phyloP scores from a whole-genome alignment of 305 asterid species.

The Plantago coronopus region DNA sequence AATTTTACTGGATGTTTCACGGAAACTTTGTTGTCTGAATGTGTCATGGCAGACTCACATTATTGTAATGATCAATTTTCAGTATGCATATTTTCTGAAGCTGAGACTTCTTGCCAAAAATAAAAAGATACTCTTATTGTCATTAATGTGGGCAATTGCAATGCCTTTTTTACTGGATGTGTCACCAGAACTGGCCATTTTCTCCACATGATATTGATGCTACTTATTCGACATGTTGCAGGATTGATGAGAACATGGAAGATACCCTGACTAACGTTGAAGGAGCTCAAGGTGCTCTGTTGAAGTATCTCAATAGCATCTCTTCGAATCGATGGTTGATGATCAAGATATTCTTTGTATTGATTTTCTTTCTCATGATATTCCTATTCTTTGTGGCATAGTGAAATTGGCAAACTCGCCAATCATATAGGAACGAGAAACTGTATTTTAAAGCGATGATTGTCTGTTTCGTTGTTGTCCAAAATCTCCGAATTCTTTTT shows the following conservation, averaged over 20 bases:
- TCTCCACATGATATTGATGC: not conserved
- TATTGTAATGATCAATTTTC: too few relatives aligned
- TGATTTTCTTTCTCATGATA: slow-evolving; percentile 88
- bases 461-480: slow-evolving; percentile 12
- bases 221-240: slow-evolving; percentile 23
- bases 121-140: too few relatives aligned
- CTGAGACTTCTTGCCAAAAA: too few relatives aligned
- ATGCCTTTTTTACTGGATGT: not conserved
- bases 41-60: too few relatives aligned
- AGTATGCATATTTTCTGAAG: too few relatives aligned
- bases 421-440: slow-evolving; percentile 21
- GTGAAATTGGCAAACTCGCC: slow-evolving; percentile 15
- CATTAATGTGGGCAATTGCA: too few relatives aligned
- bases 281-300: slow-evolving; percentile 90
- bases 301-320: slow-evolving; percentile 89
- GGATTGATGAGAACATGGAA: slow-evolving; percentile 96
- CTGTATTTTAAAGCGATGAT: slow-evolving; percentile 11
- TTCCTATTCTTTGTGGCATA: slow-evolving; percentile 94
- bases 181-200: not conserved
- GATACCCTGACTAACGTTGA: slow-evolving; percentile 84
- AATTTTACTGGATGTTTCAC: too few relatives aligned
- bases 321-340: slow-evolving; percentile 96
- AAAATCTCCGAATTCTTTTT: slow-evolving; percentile 4
- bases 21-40: too few relatives aligned
- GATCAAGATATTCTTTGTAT: slow-evolving; percentile 93